Conservation (phyloP, 140 eudicot species). For the Stevia rebaudiana region DNA sequence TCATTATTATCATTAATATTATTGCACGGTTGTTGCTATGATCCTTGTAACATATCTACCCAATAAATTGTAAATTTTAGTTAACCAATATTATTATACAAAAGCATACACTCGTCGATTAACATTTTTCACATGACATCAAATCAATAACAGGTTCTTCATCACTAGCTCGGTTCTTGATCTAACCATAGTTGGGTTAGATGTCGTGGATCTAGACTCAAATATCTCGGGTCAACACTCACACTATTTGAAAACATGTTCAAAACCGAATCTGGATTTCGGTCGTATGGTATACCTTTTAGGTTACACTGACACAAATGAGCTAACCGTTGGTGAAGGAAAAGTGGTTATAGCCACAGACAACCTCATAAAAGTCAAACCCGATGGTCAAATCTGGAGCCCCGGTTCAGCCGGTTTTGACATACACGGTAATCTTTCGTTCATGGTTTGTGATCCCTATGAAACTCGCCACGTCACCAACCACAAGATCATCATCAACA, state of each 20-base stretch:
- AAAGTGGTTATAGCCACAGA: slow-evolving; percentile 97
- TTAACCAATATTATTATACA: no score
- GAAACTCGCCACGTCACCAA: slow-evolving; percentile 91
- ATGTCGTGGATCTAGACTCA: slow-evolving; percentile 58
- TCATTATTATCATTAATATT: no score
- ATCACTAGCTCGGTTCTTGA: slow-evolving; percentile 91
- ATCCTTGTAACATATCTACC: no score
- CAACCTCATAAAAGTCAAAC: slow-evolving; percentile 74
- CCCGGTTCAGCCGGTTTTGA: slow-evolving; percentile 95
- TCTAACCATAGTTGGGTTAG: slow-evolving; percentile 86
- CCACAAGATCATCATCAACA: slow-evolving; percentile 58
- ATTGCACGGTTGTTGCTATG: no score
- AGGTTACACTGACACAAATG: slow-evolving; percentile 56
- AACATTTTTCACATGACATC: no score
- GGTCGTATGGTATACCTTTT: slow-evolving; percentile 74
- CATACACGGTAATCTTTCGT: slow-evolving; percentile 74
- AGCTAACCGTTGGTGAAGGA: slow-evolving; percentile 74
- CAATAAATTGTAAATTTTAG: no score
- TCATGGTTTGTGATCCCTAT: slow-evolving; percentile 98
- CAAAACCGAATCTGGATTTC: slow-evolving; percentile 69
- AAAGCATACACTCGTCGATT: no score
- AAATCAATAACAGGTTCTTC: slow-evolving; percentile 56
- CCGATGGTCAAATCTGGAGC: slow-evolving; percentile 69
- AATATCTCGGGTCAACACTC: slow-evolving; percentile 42
- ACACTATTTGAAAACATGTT: slow-evolving; percentile 63